Conservation (phyloP, 306 rosid species). For the Ormosia emarginata region DNA sequence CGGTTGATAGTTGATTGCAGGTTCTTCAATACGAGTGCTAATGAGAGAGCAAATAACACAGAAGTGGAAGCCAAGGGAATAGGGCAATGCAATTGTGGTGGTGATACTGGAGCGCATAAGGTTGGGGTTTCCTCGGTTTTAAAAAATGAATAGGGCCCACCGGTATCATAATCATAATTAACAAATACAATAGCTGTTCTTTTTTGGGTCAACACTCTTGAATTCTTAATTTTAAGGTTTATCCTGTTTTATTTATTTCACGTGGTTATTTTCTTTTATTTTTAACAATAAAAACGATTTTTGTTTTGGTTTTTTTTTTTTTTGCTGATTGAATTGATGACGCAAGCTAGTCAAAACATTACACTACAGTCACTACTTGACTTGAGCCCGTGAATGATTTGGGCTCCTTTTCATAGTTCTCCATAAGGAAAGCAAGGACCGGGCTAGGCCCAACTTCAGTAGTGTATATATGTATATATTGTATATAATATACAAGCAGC, state of each 20-base stretch:
- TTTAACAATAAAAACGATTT: too few relatives aligned
- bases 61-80: not conserved
- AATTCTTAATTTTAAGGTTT: not conserved
- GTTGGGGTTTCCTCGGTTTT: not conserved
- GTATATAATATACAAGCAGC: too few relatives aligned
- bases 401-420: not conserved
- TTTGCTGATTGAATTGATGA: not conserved
- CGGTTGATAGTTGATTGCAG: not conserved
- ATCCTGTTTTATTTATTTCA: not conserved
- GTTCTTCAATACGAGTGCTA: not conserved
- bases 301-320: too few relatives aligned
- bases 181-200: not conserved
- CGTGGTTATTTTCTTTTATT: not conserved
- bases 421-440: not conserved
- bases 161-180: not conserved
- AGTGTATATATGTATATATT: not conserved
- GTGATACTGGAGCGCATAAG: not conserved
- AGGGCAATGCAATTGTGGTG: not conserved
- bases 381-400: not conserved
- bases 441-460: not conserved
- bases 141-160: conserved; percentile 4
- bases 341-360: not conserved
- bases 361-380: not conserved
- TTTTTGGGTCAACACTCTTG: not conserved
- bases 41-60: not conserved